These are phyloP conservation scores for Eucalyptus fibrosa DNA, from an alignment of 345 rosid genomes.

Conservation along the genomic window DNA sequence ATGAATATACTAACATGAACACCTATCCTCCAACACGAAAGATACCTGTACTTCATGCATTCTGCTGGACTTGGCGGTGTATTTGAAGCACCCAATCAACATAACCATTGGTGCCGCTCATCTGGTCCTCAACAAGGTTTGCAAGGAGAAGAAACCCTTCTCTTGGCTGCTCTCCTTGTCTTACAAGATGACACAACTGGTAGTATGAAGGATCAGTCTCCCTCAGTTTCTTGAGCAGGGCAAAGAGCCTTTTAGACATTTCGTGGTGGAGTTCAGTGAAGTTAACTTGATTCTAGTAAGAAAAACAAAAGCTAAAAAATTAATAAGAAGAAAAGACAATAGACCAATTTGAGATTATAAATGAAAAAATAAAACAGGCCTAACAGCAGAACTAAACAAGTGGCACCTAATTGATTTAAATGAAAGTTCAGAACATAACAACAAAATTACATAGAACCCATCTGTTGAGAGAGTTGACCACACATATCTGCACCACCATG, in stretches of 20 bases:
- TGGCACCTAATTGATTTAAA: neutral
- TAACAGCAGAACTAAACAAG: neutral
- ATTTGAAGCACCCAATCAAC: slow-evolving; percentile 75
- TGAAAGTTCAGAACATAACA: neutral
- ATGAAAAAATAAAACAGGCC: neutral
- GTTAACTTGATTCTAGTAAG: slow-evolving; percentile 38
- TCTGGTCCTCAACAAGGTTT: slow-evolving; percentile 80
- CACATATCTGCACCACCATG: neutral
- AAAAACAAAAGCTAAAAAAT: neutral
- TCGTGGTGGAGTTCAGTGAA: slow-evolving; percentile 50
- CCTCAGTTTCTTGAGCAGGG: slow-evolving; percentile 52
- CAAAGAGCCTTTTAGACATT: slow-evolving; percentile 77
- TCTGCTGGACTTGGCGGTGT: slow-evolving; percentile 90
- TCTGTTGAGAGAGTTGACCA: neutral
- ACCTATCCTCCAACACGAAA: neutral
- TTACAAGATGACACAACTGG: slow-evolving; percentile 61
- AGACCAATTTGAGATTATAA: neutral
- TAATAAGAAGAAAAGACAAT: neutral
- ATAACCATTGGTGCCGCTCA: slow-evolving; percentile 66
- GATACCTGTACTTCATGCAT: slow-evolving; percentile 26
- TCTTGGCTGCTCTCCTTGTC: slow-evolving; percentile 99
- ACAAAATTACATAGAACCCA: neutral
- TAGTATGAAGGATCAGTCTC: slow-evolving; percentile 63
- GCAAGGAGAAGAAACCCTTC: slow-evolving; percentile 78
- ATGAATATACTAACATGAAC: neutral